phyloP scores from a whole-genome alignment of 148 eudicot genomes.

The Euryodendron excelsum region DNA sequence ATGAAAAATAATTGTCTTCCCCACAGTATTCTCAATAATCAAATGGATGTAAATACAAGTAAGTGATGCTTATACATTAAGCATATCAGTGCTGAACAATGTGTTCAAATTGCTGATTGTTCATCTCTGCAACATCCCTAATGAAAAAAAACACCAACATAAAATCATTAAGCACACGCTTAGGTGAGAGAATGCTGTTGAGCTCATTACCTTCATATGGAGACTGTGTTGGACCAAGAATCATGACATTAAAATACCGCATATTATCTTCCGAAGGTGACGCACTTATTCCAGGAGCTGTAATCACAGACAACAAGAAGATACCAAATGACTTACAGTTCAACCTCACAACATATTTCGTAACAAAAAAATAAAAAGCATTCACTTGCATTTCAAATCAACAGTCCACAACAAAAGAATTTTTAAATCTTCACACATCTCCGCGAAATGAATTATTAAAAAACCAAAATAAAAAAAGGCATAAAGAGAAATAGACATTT shows the following conservation, averaged over 20 bases:
- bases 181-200: background rate
- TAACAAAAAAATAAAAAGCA: background rate
- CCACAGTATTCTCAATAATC: background rate
- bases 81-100: background rate
- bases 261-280: constrained; percentile 97
- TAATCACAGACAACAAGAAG: constrained; percentile 22
- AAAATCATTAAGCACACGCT: background rate
- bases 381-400: background rate
- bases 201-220: constrained; percentile 82
- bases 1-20: background rate
- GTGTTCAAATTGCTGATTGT: background rate
- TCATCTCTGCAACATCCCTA: background rate
- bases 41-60: background rate
- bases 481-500: background rate
- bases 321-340: background rate
- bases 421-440: background rate
- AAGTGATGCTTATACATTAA: background rate
- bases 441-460: background rate
- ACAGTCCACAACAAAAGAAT: background rate
- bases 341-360: constrained; percentile 8
- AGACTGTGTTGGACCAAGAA: constrained; percentile 95
- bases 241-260: constrained; percentile 96
- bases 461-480: too few species aligned
- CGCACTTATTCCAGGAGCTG: constrained; percentile 98
- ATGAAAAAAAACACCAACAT: background rate